Percentiles rank a stretch among this genome's conserved stretches.
Conservation (phyloP, 1,284 basidiomycete genomes). For the Papiliotrema laurentii region DNA sequence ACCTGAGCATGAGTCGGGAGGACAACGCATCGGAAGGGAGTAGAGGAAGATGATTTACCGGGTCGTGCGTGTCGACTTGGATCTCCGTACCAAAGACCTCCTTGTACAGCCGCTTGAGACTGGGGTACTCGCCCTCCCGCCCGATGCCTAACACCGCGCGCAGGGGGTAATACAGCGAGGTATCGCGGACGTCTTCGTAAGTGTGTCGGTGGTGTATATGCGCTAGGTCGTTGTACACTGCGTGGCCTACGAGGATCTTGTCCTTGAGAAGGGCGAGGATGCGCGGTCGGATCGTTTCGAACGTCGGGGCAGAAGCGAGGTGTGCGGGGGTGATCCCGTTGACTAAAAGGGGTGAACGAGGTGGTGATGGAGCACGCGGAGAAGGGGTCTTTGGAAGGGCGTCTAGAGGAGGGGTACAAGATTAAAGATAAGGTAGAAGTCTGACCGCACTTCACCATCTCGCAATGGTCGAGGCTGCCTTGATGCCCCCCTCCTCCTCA, state of each 20-base stretch:
- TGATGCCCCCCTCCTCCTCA: too few relatives aligned
- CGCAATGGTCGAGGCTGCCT: too few relatives aligned
- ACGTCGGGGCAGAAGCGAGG: constrained; percentile 63
- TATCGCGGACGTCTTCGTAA: constrained; percentile 51
- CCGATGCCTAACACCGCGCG: constrained; percentile 26
- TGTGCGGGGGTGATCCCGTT: constrained; percentile 51
- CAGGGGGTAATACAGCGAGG: constrained; percentile 51
- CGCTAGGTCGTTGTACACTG: constrained; percentile 83
- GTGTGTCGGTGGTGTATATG: constrained; percentile 52
- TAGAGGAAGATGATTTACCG: constrained; percentile 26
- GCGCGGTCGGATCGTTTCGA: constrained; percentile 67
- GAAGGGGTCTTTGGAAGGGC: neutral
- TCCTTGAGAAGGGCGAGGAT: constrained; percentile 73
- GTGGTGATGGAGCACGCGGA: neutral
- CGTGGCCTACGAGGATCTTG: constrained; percentile 84
- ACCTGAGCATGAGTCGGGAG: constrained; percentile 19
- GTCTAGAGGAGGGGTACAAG: neutral
- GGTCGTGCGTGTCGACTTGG: constrained; percentile 46
- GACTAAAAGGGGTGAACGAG: constrained; percentile 7
- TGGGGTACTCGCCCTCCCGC: constrained; percentile 44
- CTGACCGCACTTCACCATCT: too few relatives aligned
- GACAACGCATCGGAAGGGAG: neutral
- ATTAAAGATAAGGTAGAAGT: too few relatives aligned
- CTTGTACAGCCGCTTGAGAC: constrained; percentile 48
- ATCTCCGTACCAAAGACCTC: constrained; percentile 51